A percentile compares a stretch with the other conserved stretches of the same genome.
Evolutionary conservation across 345 rosid genomes (phyloP).

Genomic region (Corchorus olitorius): DNA sequence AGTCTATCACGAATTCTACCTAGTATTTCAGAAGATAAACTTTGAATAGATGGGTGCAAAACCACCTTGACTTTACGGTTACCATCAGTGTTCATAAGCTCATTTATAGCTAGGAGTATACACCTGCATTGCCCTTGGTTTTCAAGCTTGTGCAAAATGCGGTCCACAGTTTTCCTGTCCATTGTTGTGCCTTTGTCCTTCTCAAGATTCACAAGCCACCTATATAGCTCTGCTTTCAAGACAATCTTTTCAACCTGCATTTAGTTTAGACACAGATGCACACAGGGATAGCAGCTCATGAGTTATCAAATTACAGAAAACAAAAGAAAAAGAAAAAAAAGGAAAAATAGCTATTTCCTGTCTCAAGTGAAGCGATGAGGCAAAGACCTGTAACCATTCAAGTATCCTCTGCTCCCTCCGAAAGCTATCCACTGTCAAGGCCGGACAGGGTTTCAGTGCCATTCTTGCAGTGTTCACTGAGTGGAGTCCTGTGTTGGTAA

Average conservation of each 20-base stretch:
- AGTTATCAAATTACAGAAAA: neutral
- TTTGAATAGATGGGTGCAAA: conserved; percentile 71
- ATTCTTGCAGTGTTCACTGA: conserved; percentile 13
- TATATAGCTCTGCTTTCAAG: conserved; percentile 70
- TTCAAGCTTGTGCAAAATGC: conserved; percentile 70
- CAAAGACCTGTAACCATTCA: conserved; percentile 61
- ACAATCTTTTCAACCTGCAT: conserved; percentile 71
- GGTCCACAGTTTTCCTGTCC: conserved; percentile 74
- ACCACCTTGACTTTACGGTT: conserved; percentile 56
- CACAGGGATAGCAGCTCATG: neutral
- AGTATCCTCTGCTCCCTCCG: conserved; percentile 79
- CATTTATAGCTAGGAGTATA: conserved; percentile 52
- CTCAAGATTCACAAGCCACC: conserved; percentile 74
- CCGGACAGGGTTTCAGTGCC: conserved; percentile 18
- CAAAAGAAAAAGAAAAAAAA: neutral
- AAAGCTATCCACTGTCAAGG: conserved; percentile 54
- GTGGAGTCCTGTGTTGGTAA: conserved; percentile 34
- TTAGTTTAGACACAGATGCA: conserved; percentile 7
- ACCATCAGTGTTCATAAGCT: conserved; percentile 61
- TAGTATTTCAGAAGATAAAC: conserved; percentile 53
- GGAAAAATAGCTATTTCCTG: neutral
- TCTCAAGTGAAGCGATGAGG: neutral
- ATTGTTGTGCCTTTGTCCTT: conserved; percentile 62
- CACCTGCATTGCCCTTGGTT: conserved; percentile 73
- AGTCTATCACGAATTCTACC: conserved; percentile 64